These are phyloP conservation scores for Serendipita sp. DNA, from an alignment of 768 basidiomycete species.

Conservation along the genomic window DNA sequence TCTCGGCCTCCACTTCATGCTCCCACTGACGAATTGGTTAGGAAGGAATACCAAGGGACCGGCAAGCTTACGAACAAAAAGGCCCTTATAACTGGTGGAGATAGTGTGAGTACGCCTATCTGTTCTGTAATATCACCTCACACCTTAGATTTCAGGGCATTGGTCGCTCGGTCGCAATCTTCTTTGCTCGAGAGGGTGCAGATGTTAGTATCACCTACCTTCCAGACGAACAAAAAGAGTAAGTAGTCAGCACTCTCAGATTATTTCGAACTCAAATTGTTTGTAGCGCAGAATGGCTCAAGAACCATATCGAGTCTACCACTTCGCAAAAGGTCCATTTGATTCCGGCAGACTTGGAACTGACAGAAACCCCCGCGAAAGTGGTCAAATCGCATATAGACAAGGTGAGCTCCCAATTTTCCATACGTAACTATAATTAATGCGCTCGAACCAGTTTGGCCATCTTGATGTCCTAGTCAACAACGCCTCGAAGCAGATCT, in stretches of 20 bases:
- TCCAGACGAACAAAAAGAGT: constrained; percentile 37
- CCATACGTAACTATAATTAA: background rate
- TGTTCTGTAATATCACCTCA: constrained; percentile 15
- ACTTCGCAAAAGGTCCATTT: constrained; percentile 21
- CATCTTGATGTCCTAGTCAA: constrained; percentile 43
- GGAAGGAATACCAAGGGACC: constrained; percentile 32
- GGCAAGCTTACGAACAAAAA: constrained; percentile 24
- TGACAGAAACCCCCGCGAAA: constrained; percentile 26
- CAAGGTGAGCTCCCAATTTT: background rate
- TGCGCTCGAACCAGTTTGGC: constrained; percentile 19
- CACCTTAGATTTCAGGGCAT: constrained; percentile 12
- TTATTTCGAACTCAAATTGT: background rate
- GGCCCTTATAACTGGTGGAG: background rate
- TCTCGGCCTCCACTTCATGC: background rate
- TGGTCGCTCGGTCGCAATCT: constrained; percentile 10
- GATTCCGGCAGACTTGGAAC: constrained; percentile 27
- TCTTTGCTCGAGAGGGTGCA: constrained; percentile 27
- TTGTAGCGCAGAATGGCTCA: constrained; percentile 27
- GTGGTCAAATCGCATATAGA: constrained; percentile 33
- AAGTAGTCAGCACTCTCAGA: background rate
- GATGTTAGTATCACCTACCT: constrained; percentile 32
- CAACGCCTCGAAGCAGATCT: constrained; percentile 35
- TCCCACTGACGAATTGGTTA: background rate
- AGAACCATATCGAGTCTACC: constrained; percentile 30
- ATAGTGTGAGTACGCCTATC: background rate